phyloP scores from a whole-genome alignment of 75 land plant genomes.

The Isoetes taiwanensis region DNA sequence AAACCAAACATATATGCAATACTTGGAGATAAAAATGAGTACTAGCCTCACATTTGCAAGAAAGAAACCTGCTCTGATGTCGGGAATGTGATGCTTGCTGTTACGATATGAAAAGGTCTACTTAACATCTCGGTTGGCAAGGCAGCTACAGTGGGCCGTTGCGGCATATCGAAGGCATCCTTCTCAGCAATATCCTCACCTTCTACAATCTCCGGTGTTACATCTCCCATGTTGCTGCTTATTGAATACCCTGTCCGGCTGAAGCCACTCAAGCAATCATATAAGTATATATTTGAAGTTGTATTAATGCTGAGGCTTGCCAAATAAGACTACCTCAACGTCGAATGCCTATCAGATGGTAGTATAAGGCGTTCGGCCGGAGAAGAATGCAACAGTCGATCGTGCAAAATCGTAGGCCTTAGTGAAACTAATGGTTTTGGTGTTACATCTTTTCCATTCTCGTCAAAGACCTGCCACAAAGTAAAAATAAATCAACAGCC shows the following conservation, averaged over 20 bases:
- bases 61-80: conserved; percentile 15
- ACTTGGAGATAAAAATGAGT: too few species aligned
- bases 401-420: conserved; percentile 23
- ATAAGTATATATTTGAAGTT: background rate
- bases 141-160: background rate
- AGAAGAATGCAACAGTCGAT: conserved; percentile 13
- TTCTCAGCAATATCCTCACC: conserved; percentile 12
- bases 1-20: too few species aligned
- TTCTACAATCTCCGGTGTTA: conserved; percentile 27
- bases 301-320: background rate
- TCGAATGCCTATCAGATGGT: conserved; percentile 10
- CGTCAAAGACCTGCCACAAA: conserved; percentile 40
- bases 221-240: conserved; percentile 22
- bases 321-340: conserved; percentile 6
- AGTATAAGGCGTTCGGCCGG: conserved; percentile 11
- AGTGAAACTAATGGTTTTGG: conserved; percentile 24
- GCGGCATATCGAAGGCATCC: background rate
- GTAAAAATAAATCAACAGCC: too few species aligned
- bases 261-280: background rate
- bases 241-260: conserved; percentile 32
- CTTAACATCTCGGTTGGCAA: background rate
- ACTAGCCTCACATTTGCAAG: too few species aligned
- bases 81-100: conserved; percentile 13
- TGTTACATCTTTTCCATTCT: conserved; percentile 34
- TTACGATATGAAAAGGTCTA: conserved; percentile 7